Base-by-base conservation (phyloP, 1,284 basidiomycete species). In the Cryptococcus floricola region DNA sequence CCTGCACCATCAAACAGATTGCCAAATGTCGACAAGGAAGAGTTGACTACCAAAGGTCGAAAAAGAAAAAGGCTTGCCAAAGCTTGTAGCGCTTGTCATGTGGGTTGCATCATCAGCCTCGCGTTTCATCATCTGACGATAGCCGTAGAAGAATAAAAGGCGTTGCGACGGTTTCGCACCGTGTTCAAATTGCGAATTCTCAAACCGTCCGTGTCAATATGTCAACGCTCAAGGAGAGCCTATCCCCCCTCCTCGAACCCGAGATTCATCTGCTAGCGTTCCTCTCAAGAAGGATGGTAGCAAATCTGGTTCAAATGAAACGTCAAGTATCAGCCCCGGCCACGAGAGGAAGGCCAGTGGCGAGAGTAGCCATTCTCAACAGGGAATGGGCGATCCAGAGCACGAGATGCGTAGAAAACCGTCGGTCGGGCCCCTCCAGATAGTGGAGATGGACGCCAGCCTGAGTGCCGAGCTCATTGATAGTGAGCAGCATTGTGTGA, bases 101-200 rank as follows among this genome's bases (percentile, higher is more conserved):
- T 75, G 54, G 63, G 73, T 71, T 13, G 16, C 5, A 14, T 16
- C 41, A 28, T 34, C 13, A 3, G 12, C 34, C 18, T 14, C 19
- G 13, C 27, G n/a, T 27, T 44, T 50, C 19, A 23, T 28, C 38
- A 27, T 14, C 61, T 48, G 27, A 51, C 27, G 7, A 8, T 39
- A 18, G 12, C 34, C 12, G 28, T 51, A 75, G 70, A 77, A 80
- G 68, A 80, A 80, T 62, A 80, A 80, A 66, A 68, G 79, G 48
- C 69, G 79, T 13, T 80, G 79, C 53, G 79, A 80, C 59, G 79
- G 79, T 18, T 80, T 80, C 48, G 75, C 78, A 0, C 79, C 79
- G 1, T 80, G 79, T 62, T 77, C 75, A 48, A 80, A 80, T 64
- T 80, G 79, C 68, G 79, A 80, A 64, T 80, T 80, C 58, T 78